Base-by-base conservation (phyloP, 2,329 filamentous ascomycete species). In the Curvularia sp. region DNA sequence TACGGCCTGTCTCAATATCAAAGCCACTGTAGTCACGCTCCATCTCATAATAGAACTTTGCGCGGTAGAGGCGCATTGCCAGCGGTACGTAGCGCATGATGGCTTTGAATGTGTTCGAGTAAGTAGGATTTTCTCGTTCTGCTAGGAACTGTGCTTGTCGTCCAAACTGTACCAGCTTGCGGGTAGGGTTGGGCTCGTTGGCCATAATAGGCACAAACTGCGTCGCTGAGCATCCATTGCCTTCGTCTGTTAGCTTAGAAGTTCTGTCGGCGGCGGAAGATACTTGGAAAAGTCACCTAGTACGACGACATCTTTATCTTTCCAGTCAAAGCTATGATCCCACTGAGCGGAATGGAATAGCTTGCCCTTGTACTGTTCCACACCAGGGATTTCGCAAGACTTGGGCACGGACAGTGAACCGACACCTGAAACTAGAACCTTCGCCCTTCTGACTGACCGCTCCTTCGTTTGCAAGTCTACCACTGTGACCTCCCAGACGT, bases 251-350 rank as follows among this genome's bases (percentile, higher is more conserved):
- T 13, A 52, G 50, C 49, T 39, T 15, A 4, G 1, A 20, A 20
- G 22, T 20, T 30, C 18, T 20, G 5, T 5, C 15, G 12, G 12
- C 1, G 5, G 15, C 1, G 5, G 28, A 9, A 8, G 1, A 10
- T 2, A 9, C 13, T 9, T 13, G 10, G 8, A 2, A 3, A 44
- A 26, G 30, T 31, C 67, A 72, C 73, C 71, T 15, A 73, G 57
- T 1, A 73, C 70, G 18, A 71, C 73, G 12, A 77, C 70, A 47
- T 67, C 64, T 49, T 77, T 77, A 13, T 60, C 62, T 13, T 61
- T 79, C 68, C 87, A 80, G 71, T 80, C 86, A 73, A 79, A 84
- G 0, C 68, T 71, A 3, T 83, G 78, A 57, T 89, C 81, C 73
- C 72, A 75, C 33, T 68, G 57, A 2, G 72, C 72, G 1, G 71